Percentiles rank a stretch among this genome's conserved stretches.
Evolutionary conservation across 2,329 filamentous ascomycete genomes (phyloP).

Genomic region (Scopulariopsis brevicaulis): DNA sequence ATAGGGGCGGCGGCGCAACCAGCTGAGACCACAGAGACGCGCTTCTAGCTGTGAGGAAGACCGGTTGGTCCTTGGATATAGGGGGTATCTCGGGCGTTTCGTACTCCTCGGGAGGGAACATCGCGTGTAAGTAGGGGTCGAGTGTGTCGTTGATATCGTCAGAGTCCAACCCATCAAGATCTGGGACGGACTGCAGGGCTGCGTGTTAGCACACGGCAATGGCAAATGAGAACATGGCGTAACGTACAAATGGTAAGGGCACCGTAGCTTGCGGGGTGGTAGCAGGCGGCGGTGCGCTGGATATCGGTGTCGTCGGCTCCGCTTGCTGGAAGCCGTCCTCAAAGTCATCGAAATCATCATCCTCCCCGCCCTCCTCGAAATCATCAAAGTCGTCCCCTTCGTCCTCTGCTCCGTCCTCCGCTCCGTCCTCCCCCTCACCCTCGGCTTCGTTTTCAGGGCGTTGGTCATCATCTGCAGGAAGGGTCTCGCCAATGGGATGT

Average conservation of each 20-base stretch:
- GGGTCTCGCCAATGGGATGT: background rate
- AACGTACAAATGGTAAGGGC: slow-evolving; percentile 32
- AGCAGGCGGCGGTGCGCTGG: slow-evolving; percentile 13
- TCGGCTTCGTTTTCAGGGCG: slow-evolving; percentile 18
- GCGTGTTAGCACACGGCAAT: slow-evolving; percentile 2
- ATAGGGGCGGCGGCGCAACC: slow-evolving; percentile 84
- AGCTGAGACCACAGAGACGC: slow-evolving; percentile 94
- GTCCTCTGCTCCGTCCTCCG: slow-evolving; percentile 28
- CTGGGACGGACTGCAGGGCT: slow-evolving; percentile 46
- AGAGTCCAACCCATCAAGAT: slow-evolving; percentile 50
- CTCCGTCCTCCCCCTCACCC: slow-evolving; percentile 18
- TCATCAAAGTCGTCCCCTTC: slow-evolving; percentile 53
- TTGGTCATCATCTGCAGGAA: slow-evolving; percentile 11
- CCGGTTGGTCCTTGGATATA: slow-evolving; percentile 42
- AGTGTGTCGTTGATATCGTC: slow-evolving; percentile 50
- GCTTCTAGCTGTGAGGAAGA: slow-evolving; percentile 77
- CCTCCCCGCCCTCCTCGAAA: slow-evolving; percentile 46
- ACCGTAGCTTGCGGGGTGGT: slow-evolving; percentile 20
- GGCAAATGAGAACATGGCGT: background rate
- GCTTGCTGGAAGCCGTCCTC: slow-evolving; percentile 59
- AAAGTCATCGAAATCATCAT: slow-evolving; percentile 56
- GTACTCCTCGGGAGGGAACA: slow-evolving; percentile 50
- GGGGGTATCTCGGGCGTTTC: slow-evolving; percentile 37
- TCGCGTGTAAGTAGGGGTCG: slow-evolving; percentile 53
- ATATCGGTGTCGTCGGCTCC: slow-evolving; percentile 20